These are phyloP conservation scores for Fusarium sublunatum DNA, from an alignment of 2,329 filamentous ascomycete genomes.

Conservation along the genomic window DNA sequence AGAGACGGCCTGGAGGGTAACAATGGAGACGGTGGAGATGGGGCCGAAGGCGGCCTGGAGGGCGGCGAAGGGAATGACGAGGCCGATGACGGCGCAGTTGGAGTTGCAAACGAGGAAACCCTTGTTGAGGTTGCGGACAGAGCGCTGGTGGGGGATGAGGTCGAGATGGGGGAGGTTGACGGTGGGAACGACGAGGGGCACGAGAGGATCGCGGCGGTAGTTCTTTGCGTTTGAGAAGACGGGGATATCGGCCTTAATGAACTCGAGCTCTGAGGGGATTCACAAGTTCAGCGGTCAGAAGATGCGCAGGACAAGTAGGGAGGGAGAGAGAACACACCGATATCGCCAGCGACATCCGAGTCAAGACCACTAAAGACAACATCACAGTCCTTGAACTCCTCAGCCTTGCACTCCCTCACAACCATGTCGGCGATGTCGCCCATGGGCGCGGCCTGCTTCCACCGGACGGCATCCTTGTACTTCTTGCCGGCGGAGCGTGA, in stretches of 20 bases:
- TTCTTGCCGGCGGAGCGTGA: slow-evolving; percentile 90
- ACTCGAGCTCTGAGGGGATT: slow-evolving; percentile 78
- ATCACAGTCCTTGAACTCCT: slow-evolving; percentile 89
- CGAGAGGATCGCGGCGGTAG: slow-evolving; percentile 88
- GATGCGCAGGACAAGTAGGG: background rate
- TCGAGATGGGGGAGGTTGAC: slow-evolving; percentile 91
- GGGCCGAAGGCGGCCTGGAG: slow-evolving; percentile 87
- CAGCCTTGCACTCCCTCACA: slow-evolving; percentile 84
- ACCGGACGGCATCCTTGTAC: slow-evolving; percentile 92
- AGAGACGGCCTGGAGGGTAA: slow-evolving; percentile 94
- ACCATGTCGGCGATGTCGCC: slow-evolving; percentile 82
- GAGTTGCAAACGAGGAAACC: slow-evolving; percentile 98
- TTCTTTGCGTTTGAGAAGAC: slow-evolving; percentile 99
- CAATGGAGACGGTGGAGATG: slow-evolving; percentile 79
- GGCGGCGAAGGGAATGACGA: slow-evolving; percentile 94
- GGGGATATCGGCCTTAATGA: slow-evolving; percentile 86
- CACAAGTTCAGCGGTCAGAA: slow-evolving; percentile 11
- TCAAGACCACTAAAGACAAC: slow-evolving; percentile 94
- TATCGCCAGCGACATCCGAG: slow-evolving; percentile 89
- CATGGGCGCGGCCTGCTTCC: slow-evolving; percentile 93
- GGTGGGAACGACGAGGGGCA: slow-evolving; percentile 93
- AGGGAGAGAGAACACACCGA: slow-evolving; percentile 69
- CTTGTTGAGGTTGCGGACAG: slow-evolving; percentile 76
- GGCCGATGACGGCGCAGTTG: slow-evolving; percentile 96
- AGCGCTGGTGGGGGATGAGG: slow-evolving; percentile 88